Base-by-base conservation (phyloP, 2,329 filamentous ascomycete species). In the Fulvia fulva region DNA sequence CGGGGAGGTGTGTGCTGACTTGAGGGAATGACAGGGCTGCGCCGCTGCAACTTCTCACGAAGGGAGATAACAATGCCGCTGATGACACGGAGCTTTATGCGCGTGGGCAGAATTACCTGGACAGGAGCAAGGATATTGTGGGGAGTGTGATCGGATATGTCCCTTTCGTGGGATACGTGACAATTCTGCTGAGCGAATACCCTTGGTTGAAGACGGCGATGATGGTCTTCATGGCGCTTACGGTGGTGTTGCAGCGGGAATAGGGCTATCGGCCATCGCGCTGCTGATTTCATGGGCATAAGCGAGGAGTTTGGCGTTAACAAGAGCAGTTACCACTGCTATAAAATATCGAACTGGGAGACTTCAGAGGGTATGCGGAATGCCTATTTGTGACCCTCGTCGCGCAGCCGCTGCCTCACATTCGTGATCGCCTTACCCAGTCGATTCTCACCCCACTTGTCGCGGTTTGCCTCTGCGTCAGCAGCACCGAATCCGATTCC, bases 201-300 rank as follows among this genome's bases (percentile, higher is more conserved):
- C 94, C 94, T 5, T 97, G 93, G 93, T 75, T 97, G 68, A 99
- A 99, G 83, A 95, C 90, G 45, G 93, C 87, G 25, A 90, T 97
- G 87, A 75, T 99, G 70, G 93, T 90, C 1, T 83, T 97, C 52
- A 99, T 99, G 94, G 94, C 93, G 1, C 74, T 97, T 68, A 86
- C 96, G 77, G 94, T 97, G 25, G 87, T 99, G 50, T 74, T 99
- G 68, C 94, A 99, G 74, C 80, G 92, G 70, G 94, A 99, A 79
- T 97, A 50, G 47, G n/a, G n/a, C 23, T 28, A 8, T 97, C 23
- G 47, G 6, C 3, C 19, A 1, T 11, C 26, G 45, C n/a, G 5
- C 23, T 14, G 47, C 22, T 12, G 5, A 50, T 21, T 32, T 21
- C 21, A 7, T 16, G 44, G 44, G 47, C 26, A 32, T 50, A 19